Conservation (phyloP, 352 stramenopile species). For the Globisporangium okanoganense region DNA sequence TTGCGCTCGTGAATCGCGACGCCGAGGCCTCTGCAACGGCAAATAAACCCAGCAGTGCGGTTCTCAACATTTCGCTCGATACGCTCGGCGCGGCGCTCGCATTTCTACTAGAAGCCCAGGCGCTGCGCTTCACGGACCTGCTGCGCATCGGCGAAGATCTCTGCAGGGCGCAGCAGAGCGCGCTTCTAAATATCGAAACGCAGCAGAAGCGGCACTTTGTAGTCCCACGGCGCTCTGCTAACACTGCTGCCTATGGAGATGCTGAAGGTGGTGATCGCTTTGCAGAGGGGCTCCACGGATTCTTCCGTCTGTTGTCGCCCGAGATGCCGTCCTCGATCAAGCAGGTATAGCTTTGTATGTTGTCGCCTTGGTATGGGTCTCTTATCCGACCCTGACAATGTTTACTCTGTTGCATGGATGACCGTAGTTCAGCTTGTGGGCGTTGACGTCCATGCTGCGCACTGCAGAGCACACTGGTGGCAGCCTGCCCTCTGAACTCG, state of each 20-base stretch:
- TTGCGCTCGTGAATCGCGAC: constrained; percentile 18
- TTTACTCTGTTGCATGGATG: too few relatives aligned
- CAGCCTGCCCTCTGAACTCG: constrained; percentile 12
- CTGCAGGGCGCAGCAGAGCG: constrained; percentile 26
- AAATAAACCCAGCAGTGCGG: neutral
- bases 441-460: constrained; percentile 32
- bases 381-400: too few relatives aligned
- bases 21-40: neutral
- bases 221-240: neutral
- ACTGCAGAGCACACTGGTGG: constrained; percentile 16
- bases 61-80: constrained; percentile 25
- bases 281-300: constrained; percentile 14
- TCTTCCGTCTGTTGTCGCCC: constrained; percentile 45
- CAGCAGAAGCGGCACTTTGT: constrained; percentile 3
- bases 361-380: too few relatives aligned
- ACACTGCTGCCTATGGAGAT: neutral
- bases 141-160: constrained; percentile 42
- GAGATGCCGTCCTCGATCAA: constrained; percentile 53
- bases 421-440: constrained; percentile 40
- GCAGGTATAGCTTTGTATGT: too few relatives aligned
- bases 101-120: constrained; percentile 31
- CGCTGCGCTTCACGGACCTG: constrained; percentile 42
- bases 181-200: constrained; percentile 9
- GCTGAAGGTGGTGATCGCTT: neutral
- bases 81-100: constrained; percentile 32